phyloP scores from a whole-genome alignment of 306 rosid genomes.

The Parietaria judaica region DNA sequence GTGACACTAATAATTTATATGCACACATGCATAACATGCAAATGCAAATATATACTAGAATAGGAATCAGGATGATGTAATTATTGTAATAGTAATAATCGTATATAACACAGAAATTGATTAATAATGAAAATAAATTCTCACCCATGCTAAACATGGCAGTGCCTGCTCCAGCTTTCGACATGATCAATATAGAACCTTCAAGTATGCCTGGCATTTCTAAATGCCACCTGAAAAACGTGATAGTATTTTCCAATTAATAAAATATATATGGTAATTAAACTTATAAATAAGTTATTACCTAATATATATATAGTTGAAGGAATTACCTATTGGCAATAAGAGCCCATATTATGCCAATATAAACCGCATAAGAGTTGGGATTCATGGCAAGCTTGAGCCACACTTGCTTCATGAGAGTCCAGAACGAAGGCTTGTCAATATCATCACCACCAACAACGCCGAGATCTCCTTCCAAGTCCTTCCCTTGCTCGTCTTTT shows the following conservation, averaged over 20 bases:
- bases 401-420: conserved; percentile 66
- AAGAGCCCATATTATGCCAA: conserved; percentile 80
- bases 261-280: background rate
- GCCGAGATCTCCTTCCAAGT: conserved; percentile 32
- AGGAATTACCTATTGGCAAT: conserved; percentile 53
- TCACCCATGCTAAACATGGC: conserved; percentile 99
- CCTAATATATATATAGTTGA: background rate
- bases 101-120: background rate
- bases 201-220: conserved; percentile 69
- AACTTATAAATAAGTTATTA: background rate
- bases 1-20: too few species aligned
- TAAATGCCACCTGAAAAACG: conserved; percentile 56
- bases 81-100: background rate
- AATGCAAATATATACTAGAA: too few species aligned
- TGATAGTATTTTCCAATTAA: background rate
- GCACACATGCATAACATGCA: too few species aligned
- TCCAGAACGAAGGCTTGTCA: conserved; percentile 34
- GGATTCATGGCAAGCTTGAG: conserved; percentile 63
- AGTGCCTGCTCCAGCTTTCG: conserved; percentile 81
- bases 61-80: background rate
- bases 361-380: conserved; percentile 66
- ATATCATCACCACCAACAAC: background rate
- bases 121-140: background rate
- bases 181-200: conserved; percentile 72
- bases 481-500: conserved; percentile 25